These are phyloP conservation scores for Mortierella sp. DNA, from an alignment of 371 early-diverging fungal species.

Conservation along the genomic window DNA sequence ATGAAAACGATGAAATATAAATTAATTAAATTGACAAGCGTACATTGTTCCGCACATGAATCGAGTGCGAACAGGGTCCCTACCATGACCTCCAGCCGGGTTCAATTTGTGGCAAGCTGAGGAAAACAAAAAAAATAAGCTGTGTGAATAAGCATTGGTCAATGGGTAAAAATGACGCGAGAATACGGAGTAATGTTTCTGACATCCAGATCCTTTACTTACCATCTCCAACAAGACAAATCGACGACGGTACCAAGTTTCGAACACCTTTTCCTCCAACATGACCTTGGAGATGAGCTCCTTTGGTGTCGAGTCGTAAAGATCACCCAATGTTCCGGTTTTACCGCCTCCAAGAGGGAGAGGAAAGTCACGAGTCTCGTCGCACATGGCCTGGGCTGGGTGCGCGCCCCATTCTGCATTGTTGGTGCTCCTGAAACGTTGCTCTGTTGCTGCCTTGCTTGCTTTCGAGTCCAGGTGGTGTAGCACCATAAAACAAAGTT, in stretches of 20 bases:
- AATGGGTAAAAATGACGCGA: background rate
- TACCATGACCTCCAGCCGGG: background rate
- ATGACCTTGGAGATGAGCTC: background rate
- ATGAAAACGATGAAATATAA: background rate
- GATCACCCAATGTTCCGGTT: background rate
- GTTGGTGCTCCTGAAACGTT: background rate
- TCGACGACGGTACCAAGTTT: conserved; percentile 5
- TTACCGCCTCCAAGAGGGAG: conserved; percentile 1
- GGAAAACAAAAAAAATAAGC: background rate
- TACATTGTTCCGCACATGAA: background rate
- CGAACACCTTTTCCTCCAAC: conserved; percentile 15
- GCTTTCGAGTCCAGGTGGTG: background rate
- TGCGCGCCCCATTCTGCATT: background rate
- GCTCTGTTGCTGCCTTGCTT: background rate
- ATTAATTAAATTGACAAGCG: background rate
- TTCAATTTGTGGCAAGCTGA: background rate
- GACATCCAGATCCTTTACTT: background rate
- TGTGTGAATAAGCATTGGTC: background rate
- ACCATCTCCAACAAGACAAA: conserved; percentile 16
- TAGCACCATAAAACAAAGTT: background rate
- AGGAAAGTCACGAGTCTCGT: background rate
- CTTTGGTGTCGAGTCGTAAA: background rate
- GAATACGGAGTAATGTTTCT: no score
- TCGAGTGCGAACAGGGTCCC: background rate
- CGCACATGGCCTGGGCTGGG: background rate